These are phyloP conservation scores for Larix kaempferi DNA, from an alignment of 75 land plant genomes.

Conservation along the genomic window DNA sequence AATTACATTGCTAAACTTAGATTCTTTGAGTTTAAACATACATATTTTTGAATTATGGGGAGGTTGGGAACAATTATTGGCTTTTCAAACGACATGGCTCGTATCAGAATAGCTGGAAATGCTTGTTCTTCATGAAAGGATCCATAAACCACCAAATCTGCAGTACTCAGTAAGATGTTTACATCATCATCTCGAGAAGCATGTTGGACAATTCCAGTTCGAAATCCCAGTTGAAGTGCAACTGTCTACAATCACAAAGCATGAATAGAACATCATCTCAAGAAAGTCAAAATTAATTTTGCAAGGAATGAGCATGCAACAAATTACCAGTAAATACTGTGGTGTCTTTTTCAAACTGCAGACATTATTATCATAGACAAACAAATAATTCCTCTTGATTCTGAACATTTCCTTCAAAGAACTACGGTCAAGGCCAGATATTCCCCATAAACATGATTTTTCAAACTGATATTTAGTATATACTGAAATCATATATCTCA, in stretches of 20 bases:
- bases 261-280: slow-evolving; percentile 2
- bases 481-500: too few species aligned
- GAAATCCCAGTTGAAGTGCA: slow-evolving; percentile 52
- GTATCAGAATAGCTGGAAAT: slow-evolving; percentile 64
- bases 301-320: not conserved
- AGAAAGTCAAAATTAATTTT: not conserved
- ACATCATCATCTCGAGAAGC: slow-evolving; percentile 40
- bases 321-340: not conserved
- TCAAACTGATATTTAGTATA: too few species aligned
- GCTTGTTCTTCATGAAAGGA: slow-evolving; percentile 83
- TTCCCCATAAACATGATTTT: too few species aligned
- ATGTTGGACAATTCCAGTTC: slow-evolving; percentile 50
- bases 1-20: not conserved
- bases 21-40: slow-evolving; percentile 28
- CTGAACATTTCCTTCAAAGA: too few species aligned
- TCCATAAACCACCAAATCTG: slow-evolving; percentile 78
- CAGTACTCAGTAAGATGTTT: slow-evolving; percentile 40
- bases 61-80: slow-evolving; percentile 83
- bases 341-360: not conserved
- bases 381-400: too few species aligned
- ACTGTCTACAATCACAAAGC: slow-evolving; percentile 42
- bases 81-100: slow-evolving; percentile 83
- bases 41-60: slow-evolving; percentile 63
- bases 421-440: too few species aligned
- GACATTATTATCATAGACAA: not conserved